Conservation (phyloP, 306 rosid genomes). For the Prunus padus region DNA sequence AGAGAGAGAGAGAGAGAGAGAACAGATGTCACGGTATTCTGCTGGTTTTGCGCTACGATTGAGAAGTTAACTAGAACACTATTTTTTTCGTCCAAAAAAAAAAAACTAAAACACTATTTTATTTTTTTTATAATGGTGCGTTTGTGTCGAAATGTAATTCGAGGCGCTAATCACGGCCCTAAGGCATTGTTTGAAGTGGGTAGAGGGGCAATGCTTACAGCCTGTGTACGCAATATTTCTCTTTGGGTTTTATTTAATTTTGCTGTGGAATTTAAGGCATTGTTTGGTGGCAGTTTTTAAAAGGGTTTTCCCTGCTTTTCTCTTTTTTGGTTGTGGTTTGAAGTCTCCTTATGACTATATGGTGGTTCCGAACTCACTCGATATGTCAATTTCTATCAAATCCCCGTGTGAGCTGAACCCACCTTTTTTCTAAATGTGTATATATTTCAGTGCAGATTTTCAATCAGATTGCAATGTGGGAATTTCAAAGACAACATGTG, state of each 20-base stretch:
- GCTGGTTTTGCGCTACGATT: constrained; percentile 24
- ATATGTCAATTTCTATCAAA: not conserved
- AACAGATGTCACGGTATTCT: constrained; percentile 24
- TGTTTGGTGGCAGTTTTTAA: constrained; percentile 23
- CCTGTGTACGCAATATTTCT: not conserved
- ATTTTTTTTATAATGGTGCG: constrained; percentile 8
- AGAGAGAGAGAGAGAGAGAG: constrained; percentile 11
- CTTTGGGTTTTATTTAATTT: not conserved
- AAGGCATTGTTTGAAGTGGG: constrained; percentile 36
- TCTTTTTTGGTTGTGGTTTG: not conserved
- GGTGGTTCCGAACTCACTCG: not conserved
- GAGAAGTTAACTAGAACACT: too few relatives aligned
- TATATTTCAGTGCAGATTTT: not conserved
- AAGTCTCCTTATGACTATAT: not conserved
- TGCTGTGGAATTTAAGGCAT: not conserved
- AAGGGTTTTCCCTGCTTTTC: constrained; percentile 8
- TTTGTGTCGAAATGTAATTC: constrained; percentile 46
- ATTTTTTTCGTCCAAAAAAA: too few relatives aligned
- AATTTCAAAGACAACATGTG: constrained; percentile 30
- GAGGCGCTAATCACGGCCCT: constrained; percentile 75
- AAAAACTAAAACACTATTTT: too few relatives aligned
- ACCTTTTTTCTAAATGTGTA: not conserved
- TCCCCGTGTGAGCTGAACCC: not conserved
- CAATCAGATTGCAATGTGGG: not conserved
- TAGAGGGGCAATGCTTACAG: constrained; percentile 24